Evolutionary conservation across 2,329 filamentous ascomycete species (phyloP), one percentile per base, ranked within the genome.

Genomic region (Blumeria graminis): DNA sequence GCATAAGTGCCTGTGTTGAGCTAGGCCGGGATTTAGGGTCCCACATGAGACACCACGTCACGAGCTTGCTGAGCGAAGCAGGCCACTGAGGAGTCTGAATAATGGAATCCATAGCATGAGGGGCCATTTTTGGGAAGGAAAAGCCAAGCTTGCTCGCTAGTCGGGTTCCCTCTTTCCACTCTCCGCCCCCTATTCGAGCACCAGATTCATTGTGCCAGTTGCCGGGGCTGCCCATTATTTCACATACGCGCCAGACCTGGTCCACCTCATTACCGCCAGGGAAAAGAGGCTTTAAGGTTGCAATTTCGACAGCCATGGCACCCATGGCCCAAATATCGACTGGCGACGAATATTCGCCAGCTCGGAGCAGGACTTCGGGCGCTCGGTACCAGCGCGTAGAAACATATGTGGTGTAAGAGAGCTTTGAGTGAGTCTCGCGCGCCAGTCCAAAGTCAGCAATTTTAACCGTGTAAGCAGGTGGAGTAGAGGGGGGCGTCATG

Each of bases 31-130:
- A 81, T 72, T 89, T 93, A 10, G 92, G 92, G 69, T 98, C 92
- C 92, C 92, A 98, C 85, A 96, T 92, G 62, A 98, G 71, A 69
- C 92, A 98, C 88, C 88, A 95, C 14, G 92, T 98, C 58, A 98
- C 92, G 65, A 98, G 96, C 58, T 93, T 80, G 64, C 83, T 84
- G 56, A 98, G 75, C 18, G 87, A 83, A 1, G 82, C 71, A 6
- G 92, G 92, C 92, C 92, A 98, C 65, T 94, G 86, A 14, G 92
- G 88, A 32, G 84, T 69, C 66, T 87, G 87, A 7, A 98, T 75
- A 61, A 96, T 92, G 5, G 87, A 93, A 63, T 96, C 90, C 78
- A 98, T 87, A 16, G 90, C 80, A 69, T 96, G 92, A 55, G 92
- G 92, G 22, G 92, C 90, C 92, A 98, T 96, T 80, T 92, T 96